Evolutionary conservation across 345 rosid genomes (phyloP).

Genomic region (Kandelia obovata): DNA sequence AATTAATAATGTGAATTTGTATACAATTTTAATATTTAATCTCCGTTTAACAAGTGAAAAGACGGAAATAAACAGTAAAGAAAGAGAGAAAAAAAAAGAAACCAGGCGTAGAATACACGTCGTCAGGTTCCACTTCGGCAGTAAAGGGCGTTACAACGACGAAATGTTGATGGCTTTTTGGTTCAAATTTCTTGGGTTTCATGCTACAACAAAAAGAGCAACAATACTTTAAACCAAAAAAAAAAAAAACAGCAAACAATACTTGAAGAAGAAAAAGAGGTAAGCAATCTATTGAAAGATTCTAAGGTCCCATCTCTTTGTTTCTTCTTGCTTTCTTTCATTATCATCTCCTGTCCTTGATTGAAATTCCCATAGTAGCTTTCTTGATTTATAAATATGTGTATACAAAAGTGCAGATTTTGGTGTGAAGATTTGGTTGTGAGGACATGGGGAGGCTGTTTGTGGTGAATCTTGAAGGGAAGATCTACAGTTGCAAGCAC

Average conservation of each 20-base stretch:
- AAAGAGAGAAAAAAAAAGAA: neutral
- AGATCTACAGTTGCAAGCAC: constrained; percentile 87
- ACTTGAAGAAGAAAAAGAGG: constrained; percentile 2
- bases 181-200: constrained; percentile 21
- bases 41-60: too few relatives aligned
- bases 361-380: neutral
- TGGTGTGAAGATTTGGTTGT: constrained; percentile 3
- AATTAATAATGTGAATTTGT: too few relatives aligned
- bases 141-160: constrained; percentile 9
- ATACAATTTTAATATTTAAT: too few relatives aligned
- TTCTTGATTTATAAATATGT: neutral
- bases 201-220: neutral
- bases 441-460: constrained; percentile 86
- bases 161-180: constrained; percentile 9
- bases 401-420: neutral
- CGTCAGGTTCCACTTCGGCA: constrained; percentile 17
- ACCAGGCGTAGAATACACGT: constrained; percentile 23
- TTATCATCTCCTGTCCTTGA: too few relatives aligned
- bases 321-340: neutral
- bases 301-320: neutral
- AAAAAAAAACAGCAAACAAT: too few relatives aligned
- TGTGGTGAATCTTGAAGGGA: constrained; percentile 82
- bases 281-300: neutral
- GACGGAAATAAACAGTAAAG: too few relatives aligned
- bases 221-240: neutral